A percentile compares a stretch with the other conserved stretches of the same genome.
phyloP scores from a whole-genome alignment of 2,329 filamentous ascomycete genomes.

The Curvularia hawaiiensis region DNA sequence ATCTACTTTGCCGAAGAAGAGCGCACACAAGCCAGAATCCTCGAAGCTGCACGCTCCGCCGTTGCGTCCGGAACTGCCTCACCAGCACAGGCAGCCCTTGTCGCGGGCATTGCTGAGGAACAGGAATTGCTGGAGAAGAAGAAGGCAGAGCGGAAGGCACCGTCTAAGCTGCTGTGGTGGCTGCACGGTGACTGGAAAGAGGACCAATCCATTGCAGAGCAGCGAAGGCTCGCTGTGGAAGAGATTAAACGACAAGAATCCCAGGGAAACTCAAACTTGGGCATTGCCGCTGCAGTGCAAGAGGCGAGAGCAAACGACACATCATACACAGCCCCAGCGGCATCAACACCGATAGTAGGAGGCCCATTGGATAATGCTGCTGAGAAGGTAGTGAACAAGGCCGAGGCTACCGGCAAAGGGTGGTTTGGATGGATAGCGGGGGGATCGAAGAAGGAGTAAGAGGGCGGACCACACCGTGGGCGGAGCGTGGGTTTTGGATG shows the following conservation, averaged over 20 bases:
- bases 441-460: constrained; percentile 43
- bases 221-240: constrained; percentile 39
- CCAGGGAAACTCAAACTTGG: constrained; percentile 25
- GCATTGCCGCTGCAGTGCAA: constrained; percentile 41
- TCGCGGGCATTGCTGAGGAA: constrained; percentile 66
- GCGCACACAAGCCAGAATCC: constrained; percentile 49
- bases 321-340: constrained; percentile 12
- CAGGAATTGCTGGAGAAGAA: constrained; percentile 55
- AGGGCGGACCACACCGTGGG: background rate
- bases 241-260: constrained; percentile 38
- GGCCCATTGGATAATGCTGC: constrained; percentile 55
- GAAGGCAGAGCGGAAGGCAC: constrained; percentile 39
- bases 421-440: constrained; percentile 54
- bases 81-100: constrained; percentile 58
- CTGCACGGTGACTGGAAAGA: constrained; percentile 47
- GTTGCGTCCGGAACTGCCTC: constrained; percentile 52
- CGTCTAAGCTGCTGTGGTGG: constrained; percentile 43
- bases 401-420: constrained; percentile 47
- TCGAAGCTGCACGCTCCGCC: constrained; percentile 53
- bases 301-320: constrained; percentile 35
- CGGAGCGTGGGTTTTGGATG: constrained; percentile 4
- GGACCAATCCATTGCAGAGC: constrained; percentile 43
- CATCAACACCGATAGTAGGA: constrained; percentile 44
- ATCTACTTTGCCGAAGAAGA: constrained; percentile 64
- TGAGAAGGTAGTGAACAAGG: constrained; percentile 46